These are phyloP conservation scores for Angophora floribunda DNA, from an alignment of 345 rosid genomes.

Conservation along the genomic window DNA sequence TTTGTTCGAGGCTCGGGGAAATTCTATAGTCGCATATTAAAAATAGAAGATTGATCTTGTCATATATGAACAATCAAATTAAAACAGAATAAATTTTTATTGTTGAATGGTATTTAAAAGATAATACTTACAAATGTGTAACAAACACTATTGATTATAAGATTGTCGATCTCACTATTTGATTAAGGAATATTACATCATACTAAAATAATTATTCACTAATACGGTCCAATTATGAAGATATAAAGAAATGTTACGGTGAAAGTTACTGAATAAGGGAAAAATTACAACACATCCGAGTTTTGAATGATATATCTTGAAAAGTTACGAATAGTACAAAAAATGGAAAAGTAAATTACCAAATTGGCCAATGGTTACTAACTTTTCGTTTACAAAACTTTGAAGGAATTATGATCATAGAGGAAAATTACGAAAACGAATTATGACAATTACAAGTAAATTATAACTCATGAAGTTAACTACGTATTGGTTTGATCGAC, in stretches of 20 bases:
- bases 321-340: not conserved
- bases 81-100: not conserved
- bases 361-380: not conserved
- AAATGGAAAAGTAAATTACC: not conserved
- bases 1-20: not conserved
- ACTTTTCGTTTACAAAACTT: not conserved
- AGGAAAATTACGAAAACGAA: not conserved
- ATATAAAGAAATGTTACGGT: not conserved
- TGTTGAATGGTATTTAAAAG: not conserved
- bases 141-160: not conserved
- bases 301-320: rapidly evolving
- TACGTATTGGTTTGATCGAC: not conserved
- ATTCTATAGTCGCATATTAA: not conserved
- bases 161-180: not conserved
- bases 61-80: rapidly evolving
- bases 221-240: not conserved
- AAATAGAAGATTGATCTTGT: not conserved
- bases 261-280: not conserved
- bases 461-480: not conserved
- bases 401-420: not conserved
- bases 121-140: not conserved
- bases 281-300: not conserved
- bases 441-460: too few relatives aligned
- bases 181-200: not conserved
- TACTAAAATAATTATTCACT: not conserved